Conservation (phyloP, 768 basidiomycete genomes). For the Austroboletus festivus region DNA sequence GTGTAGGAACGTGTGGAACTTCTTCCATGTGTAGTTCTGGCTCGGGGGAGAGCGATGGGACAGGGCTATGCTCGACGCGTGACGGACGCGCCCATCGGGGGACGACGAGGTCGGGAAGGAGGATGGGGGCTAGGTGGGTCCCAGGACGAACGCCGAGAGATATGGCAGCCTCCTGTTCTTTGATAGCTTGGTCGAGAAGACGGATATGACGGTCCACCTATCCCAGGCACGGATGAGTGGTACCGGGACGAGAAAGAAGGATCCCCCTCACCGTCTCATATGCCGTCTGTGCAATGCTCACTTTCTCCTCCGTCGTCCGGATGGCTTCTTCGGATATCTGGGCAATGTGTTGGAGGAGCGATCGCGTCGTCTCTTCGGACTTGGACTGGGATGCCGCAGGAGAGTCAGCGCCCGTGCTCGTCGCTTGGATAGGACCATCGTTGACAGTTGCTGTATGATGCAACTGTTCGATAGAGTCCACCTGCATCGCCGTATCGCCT, state of each 20-base stretch:
- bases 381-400: conserved; percentile 13
- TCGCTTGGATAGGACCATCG: background rate
- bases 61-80: conserved; percentile 42
- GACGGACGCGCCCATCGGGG: conserved; percentile 50
- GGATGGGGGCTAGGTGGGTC: conserved; percentile 49
- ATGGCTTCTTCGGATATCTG: conserved; percentile 57
- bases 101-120: conserved; percentile 60
- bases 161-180: conserved; percentile 55
- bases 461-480: conserved; percentile 2
- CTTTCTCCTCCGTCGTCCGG: conserved; percentile 71
- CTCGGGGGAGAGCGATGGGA: conserved; percentile 35
- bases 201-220: conserved; percentile 81
- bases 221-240: background rate
- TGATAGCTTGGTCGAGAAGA: conserved; percentile 71
- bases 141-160: conserved; percentile 51
- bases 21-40: conserved; percentile 20
- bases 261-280: conserved; percentile 58
- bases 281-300: conserved; percentile 67
- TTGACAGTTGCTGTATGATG: background rate
- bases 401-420: background rate
- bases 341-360: conserved; percentile 56
- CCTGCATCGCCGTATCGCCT: conserved; percentile 4
- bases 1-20: conserved; percentile 8
- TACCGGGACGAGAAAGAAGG: background rate
- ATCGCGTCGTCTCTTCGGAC: conserved; percentile 39